Evolutionary conservation across 768 basidiomycete genomes (phyloP), one percentile per base, ranked within the genome.

Genomic region (Kockovaella imperatae): DNA sequence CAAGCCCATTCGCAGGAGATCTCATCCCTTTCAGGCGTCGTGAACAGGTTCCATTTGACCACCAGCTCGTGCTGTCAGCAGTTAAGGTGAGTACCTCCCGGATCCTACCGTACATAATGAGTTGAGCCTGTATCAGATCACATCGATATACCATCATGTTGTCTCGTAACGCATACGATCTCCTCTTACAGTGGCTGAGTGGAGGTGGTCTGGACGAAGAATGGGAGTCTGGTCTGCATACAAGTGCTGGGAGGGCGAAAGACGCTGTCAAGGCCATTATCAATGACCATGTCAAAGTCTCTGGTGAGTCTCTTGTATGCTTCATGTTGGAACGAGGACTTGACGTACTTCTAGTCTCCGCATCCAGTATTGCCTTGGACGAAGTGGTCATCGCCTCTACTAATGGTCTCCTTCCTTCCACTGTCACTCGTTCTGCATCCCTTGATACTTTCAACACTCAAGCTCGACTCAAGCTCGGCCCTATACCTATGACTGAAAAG

Each of bases 151-250:
- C 80, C 28, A 77, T 97, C 43, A 79, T 80, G 34, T 86, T 97
- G 80, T 87, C 86, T 46, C 80, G 87, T 23, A 90, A 90, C 30
- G 87, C 90, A 5, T 93, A 95, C 66, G 80, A 84, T 35, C 79
- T 99, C 24, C 76, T 99, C 6, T 78, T 97, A 2, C 91, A 93
- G 25, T 99, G 95, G 95, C 74, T 97, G 48, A 95, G 88, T 20
- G 91, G 96, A 67, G 90, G 64, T 13, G 68, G 69, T 0, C 56
- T 46, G 82, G 90, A 50, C 83, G 90, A 47, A 78, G 83, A n/a
- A 68, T 83, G 55, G 91, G 91, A 42, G 74, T 77, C 49, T 82
- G 87, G 6, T 79, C 81, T 42, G 83, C 88, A 81, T 26, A 87
- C 86, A 1, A 83, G 87, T 57, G 79, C 79, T 48, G 88, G 87